Base-by-base conservation (phyloP, 1,284 basidiomycete genomes). In the Austroboletus niveus region DNA sequence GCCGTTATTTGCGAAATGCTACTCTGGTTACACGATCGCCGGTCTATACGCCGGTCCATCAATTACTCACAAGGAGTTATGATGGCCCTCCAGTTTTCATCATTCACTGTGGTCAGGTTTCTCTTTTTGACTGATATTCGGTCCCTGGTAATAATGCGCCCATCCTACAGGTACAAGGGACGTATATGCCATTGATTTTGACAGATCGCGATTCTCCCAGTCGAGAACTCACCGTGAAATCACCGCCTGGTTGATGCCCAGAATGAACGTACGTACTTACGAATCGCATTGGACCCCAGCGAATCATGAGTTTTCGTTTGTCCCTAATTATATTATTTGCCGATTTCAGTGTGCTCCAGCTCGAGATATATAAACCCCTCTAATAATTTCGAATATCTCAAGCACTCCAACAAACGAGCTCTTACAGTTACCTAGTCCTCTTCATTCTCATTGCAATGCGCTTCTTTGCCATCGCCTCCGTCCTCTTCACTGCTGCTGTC, bases 321-420 rank as follows among this genome's bases (percentile, higher is more conserved):
- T 50, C 46, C 31, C 8, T n/a, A 20, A 41, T 22, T 15, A 6
- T 6, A 30, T 7, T 17, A 29, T 32, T 38, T 24, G 14, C 10
- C 34, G n/a, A 31, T 3, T 9, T 36, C 22, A 42, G 32, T 11
- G 9, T 38, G 27, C 45, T 30, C 30, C 32, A 30, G 30, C 20
- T 43, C 22, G 15, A 50, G 36, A 47, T 59, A 59, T 42, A 42
- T 49, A 56, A 58, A 45, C 42, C 42, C 35, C 27, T n/a, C 38
- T 17, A 31, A 5, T 27, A 4, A 31, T 34, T 42, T 31, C 17
- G 22, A 43, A 29, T 24, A 1, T 17, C 32, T 32, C 51, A 55
- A 59, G 47, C 45, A 58, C 56, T 55, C 45, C 30, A 57, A 12
- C 10, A 22, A 42, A 41, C 59, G 46, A 52, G 49, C 59, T 47